Evolutionary conservation across 495 filamentous ascomycete genomes (phyloP), one percentile per base, ranked within the genome.

Genomic region (Lasiosphaeris hirsuta): DNA sequence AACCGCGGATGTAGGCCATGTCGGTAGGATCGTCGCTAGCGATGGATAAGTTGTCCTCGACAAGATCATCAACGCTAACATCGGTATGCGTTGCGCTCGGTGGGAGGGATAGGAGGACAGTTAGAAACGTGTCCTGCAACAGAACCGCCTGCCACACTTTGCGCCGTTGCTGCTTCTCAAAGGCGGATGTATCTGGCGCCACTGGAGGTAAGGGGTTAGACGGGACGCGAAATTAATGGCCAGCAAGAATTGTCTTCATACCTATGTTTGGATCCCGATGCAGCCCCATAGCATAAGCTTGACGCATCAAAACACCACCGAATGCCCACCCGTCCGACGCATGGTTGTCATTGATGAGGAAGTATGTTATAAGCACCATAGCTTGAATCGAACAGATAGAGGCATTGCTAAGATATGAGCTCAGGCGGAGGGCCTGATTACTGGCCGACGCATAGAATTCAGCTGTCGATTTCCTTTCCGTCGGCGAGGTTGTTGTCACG

Each of bases 271-370:
- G 87, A 58, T 90, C 86, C 7, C 87, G 81, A 59, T 90, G 85
- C 19, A 90, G 65, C n/a, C 86, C 86, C 80, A 89, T 84, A 15
- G 86, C 87, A 59, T 88, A 89, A 4, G 86, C 82, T 73, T 90
- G 87, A 46, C 87, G 78, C 46, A 86, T 82, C 40, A 86, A 64
- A 23, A 88, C 84, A 9, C 87, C 87, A 3, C 83, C 85, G 74
- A 89, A 90, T 0, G 85, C 84, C 84, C 86, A 90, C 1, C 86
- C 86, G 60, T 90, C 87, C 1, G 84, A 85, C 7, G 85, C 84
- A 56, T 89, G 86, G 58, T 88, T 88, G 64, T 89, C 87, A 66
- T 90, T 90, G 69, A 90, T 87, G 19, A 90, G 75, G 62, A 90
- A 90, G 63, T 89, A 89, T 13, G 82, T 84, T 45, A 89, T 82